These are phyloP conservation scores for Geotrichum ghanense DNA, from an alignment of 805 yeast species.

Conservation along the genomic window DNA sequence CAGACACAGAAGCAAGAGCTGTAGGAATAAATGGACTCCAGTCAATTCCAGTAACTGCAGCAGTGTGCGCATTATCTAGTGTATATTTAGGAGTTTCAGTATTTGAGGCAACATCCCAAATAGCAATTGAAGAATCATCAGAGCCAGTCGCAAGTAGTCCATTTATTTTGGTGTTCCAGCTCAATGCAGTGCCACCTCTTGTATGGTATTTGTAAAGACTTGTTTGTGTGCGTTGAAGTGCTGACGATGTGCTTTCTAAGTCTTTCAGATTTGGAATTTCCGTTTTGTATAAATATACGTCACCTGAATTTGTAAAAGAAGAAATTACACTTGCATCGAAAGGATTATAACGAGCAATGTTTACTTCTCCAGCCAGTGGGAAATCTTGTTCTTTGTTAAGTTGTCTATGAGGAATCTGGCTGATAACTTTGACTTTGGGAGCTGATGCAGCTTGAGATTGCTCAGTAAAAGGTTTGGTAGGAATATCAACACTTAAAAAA, in stretches of 20 bases:
- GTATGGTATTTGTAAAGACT: conserved; percentile 30
- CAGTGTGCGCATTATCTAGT: conserved; percentile 21
- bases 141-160: conserved; percentile 50
- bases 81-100: not conserved
- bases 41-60: conserved; percentile 59
- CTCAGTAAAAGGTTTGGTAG: conserved; percentile 11
- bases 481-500: conserved; percentile 29
- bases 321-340: conserved; percentile 36
- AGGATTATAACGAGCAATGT: conserved; percentile 46
- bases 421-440: conserved; percentile 17
- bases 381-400: not conserved
- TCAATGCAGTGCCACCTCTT: conserved; percentile 58
- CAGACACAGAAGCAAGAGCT: conserved; percentile 57
- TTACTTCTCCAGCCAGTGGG: conserved; percentile 46
- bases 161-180: conserved; percentile 41
- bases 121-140: conserved; percentile 53
- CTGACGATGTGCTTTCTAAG: conserved; percentile 13
- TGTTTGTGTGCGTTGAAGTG: conserved; percentile 29
- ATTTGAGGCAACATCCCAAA: conserved; percentile 43
- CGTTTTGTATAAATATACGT: conserved; percentile 19
- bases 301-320: conserved; percentile 37
- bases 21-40: conserved; percentile 57
- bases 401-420: conserved; percentile 39
- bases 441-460: not conserved
- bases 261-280: conserved; percentile 12